phyloP scores from a whole-genome alignment of 805 yeast genomes.

The Myxozyma vanderwaltii region DNA sequence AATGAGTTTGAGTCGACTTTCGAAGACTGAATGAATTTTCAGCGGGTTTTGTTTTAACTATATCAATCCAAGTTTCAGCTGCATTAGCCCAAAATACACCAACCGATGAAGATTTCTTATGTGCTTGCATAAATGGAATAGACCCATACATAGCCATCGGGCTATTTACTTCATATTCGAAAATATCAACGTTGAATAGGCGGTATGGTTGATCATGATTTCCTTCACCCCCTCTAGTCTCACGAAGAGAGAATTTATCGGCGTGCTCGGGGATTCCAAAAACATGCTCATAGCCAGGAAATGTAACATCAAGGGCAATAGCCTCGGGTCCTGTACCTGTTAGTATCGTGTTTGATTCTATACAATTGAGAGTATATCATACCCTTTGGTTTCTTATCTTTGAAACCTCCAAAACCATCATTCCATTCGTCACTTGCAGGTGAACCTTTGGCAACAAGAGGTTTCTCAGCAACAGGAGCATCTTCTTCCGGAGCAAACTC shows the following conservation, averaged over 20 bases:
- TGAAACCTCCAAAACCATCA: slow-evolving; percentile 70
- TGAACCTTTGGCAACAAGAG: slow-evolving; percentile 54
- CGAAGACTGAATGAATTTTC: slow-evolving; percentile 23
- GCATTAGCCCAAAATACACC: slow-evolving; percentile 91
- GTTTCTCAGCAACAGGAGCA: slow-evolving; percentile 34
- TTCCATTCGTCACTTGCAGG: slow-evolving; percentile 64
- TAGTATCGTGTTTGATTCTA: background rate
- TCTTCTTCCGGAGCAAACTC: slow-evolving; percentile 40
- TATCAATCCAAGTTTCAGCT: slow-evolving; percentile 89
- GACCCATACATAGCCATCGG: slow-evolving; percentile 93
- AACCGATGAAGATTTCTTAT: slow-evolving; percentile 56
- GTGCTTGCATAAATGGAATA: slow-evolving; percentile 82
- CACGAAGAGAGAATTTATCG: slow-evolving; percentile 70
- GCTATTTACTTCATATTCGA: slow-evolving; percentile 84
- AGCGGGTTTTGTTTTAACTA: slow-evolving; percentile 44
- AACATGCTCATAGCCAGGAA: slow-evolving; percentile 61
- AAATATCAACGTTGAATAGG: slow-evolving; percentile 88
- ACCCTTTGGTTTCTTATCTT: slow-evolving; percentile 72
- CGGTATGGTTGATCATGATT: slow-evolving; percentile 71
- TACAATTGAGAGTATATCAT: background rate
- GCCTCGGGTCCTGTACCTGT: slow-evolving; percentile 67
- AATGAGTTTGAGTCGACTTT: slow-evolving; percentile 60
- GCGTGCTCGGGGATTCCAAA: slow-evolving; percentile 99
- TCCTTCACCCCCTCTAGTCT: slow-evolving; percentile 52
- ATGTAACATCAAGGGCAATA: slow-evolving; percentile 73